phyloP scores from a whole-genome alignment of 768 basidiomycete genomes.

The Russula griseocarnosa region DNA sequence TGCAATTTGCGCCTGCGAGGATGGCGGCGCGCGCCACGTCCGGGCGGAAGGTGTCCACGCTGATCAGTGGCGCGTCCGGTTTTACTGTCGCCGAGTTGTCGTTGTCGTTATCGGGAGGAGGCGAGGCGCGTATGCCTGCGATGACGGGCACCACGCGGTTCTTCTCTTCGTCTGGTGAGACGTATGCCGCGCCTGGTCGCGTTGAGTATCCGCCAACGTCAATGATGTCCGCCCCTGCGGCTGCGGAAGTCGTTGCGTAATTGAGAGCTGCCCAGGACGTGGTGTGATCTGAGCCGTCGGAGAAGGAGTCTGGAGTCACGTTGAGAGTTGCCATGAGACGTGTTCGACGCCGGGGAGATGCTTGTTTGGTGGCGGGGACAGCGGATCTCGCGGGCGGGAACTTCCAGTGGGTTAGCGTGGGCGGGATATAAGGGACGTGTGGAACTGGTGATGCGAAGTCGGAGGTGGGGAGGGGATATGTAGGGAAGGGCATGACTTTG shows the following conservation, averaged over 20 bases:
- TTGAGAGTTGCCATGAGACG: conserved; percentile 91
- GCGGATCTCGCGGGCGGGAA: conserved; percentile 34
- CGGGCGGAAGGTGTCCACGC: conserved; percentile 86
- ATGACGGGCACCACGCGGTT: conserved; percentile 70
- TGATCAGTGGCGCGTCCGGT: conserved; percentile 53
- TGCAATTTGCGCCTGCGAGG: conserved; percentile 79
- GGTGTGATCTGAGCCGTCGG: conserved; percentile 68
- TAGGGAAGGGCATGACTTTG: conserved; percentile 74
- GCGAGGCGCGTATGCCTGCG: conserved; percentile 46
- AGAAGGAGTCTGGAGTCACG: conserved; percentile 93
- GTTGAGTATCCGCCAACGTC: conserved; percentile 96
- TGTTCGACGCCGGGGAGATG: conserved; percentile 41
- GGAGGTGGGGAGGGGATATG: conserved; percentile 40
- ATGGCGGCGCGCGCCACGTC: conserved; percentile 73
- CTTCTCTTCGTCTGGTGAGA: conserved; percentile 67
- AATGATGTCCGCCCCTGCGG: conserved; percentile 66
- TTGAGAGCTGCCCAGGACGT: conserved; percentile 50
- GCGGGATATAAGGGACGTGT: conserved; percentile 20
- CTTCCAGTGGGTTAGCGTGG: conserved; percentile 50
- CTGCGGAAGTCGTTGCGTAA: conserved; percentile 48
- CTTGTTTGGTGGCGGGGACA: conserved; percentile 19
- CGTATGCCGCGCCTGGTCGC: conserved; percentile 68
- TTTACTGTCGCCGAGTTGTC: not conserved
- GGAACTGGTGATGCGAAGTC: conserved; percentile 25
- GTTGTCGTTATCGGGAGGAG: not conserved